phyloP scores from a whole-genome alignment of 164 flowering plant species.

The Sedum album region DNA sequence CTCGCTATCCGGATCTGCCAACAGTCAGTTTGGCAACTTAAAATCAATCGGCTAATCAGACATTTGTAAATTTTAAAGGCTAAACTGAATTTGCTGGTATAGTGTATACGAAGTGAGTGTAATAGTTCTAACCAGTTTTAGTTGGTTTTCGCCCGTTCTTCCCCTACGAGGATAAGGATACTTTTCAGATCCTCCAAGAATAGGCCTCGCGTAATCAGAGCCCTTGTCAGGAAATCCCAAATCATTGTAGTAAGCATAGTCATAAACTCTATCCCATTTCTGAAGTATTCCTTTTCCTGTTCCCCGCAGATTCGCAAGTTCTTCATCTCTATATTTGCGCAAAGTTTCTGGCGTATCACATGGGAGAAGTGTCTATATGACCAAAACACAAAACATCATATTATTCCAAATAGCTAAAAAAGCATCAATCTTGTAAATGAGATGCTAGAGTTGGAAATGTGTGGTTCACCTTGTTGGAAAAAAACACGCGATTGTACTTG shows the following conservation, averaged over 20 bases:
- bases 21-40: not conserved
- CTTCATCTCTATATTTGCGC: constrained; percentile 50
- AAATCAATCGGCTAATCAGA: too few species aligned
- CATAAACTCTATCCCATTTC: constrained; percentile 88
- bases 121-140: constrained; percentile 33
- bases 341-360: constrained; percentile 52
- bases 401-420: too few species aligned
- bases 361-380: constrained; percentile 55
- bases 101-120: not conserved
- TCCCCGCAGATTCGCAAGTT: constrained; percentile 56
- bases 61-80: not conserved
- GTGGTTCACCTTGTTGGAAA: constrained; percentile 44
- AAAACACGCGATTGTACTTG: constrained; percentile 52
- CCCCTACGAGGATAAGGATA: constrained; percentile 83
- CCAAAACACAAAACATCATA: not conserved
- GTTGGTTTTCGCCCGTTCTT: constrained; percentile 60
- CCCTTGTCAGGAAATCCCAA: constrained; percentile 65
- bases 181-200: constrained; percentile 59
- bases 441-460: not conserved
- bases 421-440: not conserved
- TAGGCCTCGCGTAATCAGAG: constrained; percentile 38
- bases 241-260: constrained; percentile 79
- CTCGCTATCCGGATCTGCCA: constrained; percentile 58
- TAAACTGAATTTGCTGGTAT: not conserved
- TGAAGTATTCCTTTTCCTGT: constrained; percentile 48